phyloP scores from a whole-genome alignment of 2,329 filamentous ascomycete species.

The Monosporascus sp. region DNA sequence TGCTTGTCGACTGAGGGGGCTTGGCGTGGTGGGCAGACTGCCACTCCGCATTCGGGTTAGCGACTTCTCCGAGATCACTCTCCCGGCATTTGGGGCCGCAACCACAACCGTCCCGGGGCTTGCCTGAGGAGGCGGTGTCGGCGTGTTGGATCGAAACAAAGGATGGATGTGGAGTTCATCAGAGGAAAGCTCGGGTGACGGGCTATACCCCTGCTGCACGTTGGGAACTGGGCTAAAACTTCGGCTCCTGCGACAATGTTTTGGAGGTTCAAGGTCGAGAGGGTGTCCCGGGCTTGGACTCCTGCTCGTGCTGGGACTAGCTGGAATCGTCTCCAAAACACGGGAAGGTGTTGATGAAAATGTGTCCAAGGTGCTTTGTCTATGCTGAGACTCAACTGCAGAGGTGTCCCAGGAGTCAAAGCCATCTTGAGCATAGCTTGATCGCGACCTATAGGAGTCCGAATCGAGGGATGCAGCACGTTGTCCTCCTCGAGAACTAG shows the following conservation, averaged over 20 bases:
- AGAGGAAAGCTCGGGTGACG: conserved; percentile 31
- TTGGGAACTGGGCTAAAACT: conserved; percentile 45
- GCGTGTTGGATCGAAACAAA: conserved; percentile 69
- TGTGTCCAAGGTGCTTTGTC: conserved; percentile 51
- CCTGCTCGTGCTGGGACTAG: conserved; percentile 58
- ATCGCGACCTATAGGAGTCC: conserved; percentile 26
- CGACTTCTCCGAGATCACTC: conserved; percentile 54
- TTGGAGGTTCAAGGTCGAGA: conserved; percentile 51
- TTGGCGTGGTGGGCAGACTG: conserved; percentile 43
- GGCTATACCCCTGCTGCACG: conserved; percentile 28
- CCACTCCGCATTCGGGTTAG: conserved; percentile 52
- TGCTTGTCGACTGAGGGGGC: conserved; percentile 45
- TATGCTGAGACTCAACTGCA: conserved; percentile 56
- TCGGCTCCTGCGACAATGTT: conserved; percentile 40
- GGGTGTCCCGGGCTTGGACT: conserved; percentile 59
- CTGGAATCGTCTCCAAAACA: conserved; percentile 67
- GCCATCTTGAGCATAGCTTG: conserved; percentile 47
- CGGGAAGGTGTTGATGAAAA: conserved; percentile 41
- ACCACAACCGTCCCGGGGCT: conserved; percentile 68
- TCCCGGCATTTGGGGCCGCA: conserved; percentile 64
- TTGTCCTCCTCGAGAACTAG: conserved; percentile 32
- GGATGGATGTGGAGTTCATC: conserved; percentile 72
- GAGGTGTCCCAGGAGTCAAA: conserved; percentile 77
- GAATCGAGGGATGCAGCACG: conserved; percentile 47
- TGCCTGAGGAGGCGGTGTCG: conserved; percentile 58